Conservation (phyloP, 2,329 filamentous ascomycete genomes). For the Colletotrichum limetticola region DNA sequence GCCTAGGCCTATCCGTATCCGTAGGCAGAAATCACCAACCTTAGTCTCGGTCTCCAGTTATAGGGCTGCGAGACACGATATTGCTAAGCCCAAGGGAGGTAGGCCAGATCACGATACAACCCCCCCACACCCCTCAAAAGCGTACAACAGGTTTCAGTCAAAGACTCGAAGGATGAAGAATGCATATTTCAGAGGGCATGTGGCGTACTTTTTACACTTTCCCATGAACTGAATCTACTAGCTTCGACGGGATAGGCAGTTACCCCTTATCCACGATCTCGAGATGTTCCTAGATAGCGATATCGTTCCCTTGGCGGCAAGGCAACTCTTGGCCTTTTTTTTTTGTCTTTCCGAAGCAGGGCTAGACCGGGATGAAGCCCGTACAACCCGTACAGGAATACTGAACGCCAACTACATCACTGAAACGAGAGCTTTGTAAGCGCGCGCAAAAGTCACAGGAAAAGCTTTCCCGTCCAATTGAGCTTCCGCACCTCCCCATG, state of each 20-base stretch:
- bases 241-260: neutral
- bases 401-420: neutral
- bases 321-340: neutral
- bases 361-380: neutral
- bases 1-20: too few species aligned
- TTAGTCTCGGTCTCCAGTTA: constrained; percentile 1
- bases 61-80: constrained; percentile 2
- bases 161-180: neutral
- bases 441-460: neutral
- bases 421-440: neutral
- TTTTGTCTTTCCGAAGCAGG: neutral
- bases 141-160: neutral
- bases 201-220: neutral
- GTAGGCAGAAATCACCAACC: neutral
- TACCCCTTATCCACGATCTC: neutral
- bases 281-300: neutral
- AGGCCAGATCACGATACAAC: neutral
- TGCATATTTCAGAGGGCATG: neutral
- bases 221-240: neutral
- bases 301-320: neutral
- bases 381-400: neutral
- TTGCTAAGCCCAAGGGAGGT: neutral
- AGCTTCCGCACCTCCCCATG: neutral
- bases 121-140: neutral
- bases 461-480: neutral